phyloP scores from a whole-genome alignment of 1,139 yeast species.

The Geotrichum phurueaensis region DNA sequence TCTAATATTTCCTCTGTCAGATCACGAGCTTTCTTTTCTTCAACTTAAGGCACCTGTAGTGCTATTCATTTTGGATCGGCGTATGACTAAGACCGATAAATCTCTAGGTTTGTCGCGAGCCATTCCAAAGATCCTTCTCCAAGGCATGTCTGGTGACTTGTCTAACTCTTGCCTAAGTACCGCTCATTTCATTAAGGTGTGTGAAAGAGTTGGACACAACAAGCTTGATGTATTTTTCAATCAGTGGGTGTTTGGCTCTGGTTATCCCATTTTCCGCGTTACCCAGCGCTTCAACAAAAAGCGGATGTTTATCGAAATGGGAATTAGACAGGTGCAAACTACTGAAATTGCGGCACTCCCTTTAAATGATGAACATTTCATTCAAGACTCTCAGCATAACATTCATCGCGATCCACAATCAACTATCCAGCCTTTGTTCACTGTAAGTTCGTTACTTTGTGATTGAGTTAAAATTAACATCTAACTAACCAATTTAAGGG shows the following conservation, averaged over 20 bases:
- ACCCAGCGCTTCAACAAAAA: conserved; percentile 91
- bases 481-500: conserved; percentile 40
- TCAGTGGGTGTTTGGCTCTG: conserved; percentile 90
- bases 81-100: conserved; percentile 95
- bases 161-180: conserved; percentile 75
- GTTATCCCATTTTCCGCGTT: conserved; percentile 81
- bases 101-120: conserved; percentile 90
- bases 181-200: conserved; percentile 78
- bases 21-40: conserved; percentile 56
- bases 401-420: conserved; percentile 27
- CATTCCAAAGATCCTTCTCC: conserved; percentile 82
- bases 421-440: conserved; percentile 43
- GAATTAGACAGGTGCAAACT: conserved; percentile 80
- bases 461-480: too few species aligned
- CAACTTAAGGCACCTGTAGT: conserved; percentile 81
- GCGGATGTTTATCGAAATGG: conserved; percentile 90
- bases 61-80: conserved; percentile 71
- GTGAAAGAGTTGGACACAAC: conserved; percentile 89
- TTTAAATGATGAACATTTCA: conserved; percentile 38
- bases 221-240: conserved; percentile 77
- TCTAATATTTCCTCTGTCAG: conserved; percentile 63
- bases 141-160: conserved; percentile 93
- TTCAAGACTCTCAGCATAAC: conserved; percentile 38
- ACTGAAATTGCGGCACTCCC: conserved; percentile 45
- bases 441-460: conserved; percentile 27